phyloP scores from a whole-genome alignment of 805 yeast genomes.

The Metschnikowia corniflorae region DNA sequence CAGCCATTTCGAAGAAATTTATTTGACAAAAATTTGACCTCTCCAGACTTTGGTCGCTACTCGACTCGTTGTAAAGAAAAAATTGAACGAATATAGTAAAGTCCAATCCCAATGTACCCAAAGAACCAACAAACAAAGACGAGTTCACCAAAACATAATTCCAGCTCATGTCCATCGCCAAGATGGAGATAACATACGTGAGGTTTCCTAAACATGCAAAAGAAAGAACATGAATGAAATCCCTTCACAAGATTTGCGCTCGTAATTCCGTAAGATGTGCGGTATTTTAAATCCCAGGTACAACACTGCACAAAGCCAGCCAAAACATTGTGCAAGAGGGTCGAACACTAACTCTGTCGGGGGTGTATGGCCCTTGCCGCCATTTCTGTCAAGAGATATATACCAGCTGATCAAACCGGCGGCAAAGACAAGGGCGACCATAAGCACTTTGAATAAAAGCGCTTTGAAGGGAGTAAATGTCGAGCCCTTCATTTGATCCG shows the following conservation, averaged over 20 bases:
- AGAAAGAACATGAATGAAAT: slow-evolving; percentile 89
- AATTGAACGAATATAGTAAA: slow-evolving; percentile 82
- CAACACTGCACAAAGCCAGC: slow-evolving; percentile 71
- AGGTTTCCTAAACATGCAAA: slow-evolving; percentile 91
- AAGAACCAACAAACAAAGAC: slow-evolving; percentile 89
- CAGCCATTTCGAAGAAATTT: too few species aligned
- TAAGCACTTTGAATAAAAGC: slow-evolving; percentile 35
- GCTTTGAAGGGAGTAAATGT: slow-evolving; percentile 23
- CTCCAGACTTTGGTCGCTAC: too few species aligned
- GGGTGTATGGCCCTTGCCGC: slow-evolving; percentile 27
- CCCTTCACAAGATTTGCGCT: slow-evolving; percentile 92
- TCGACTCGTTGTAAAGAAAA: slow-evolving; percentile 60
- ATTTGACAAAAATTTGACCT: too few species aligned
- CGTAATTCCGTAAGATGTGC: slow-evolving; percentile 79
- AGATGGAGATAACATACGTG: slow-evolving; percentile 83
- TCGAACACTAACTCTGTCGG: slow-evolving; percentile 55
- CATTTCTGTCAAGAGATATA: slow-evolving; percentile 52
- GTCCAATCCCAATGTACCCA: slow-evolving; percentile 83
- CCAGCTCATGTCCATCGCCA: slow-evolving; percentile 67
- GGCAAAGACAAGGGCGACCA: slow-evolving; percentile 63
- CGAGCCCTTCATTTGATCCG: too few species aligned
- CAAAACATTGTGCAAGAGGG: slow-evolving; percentile 81
- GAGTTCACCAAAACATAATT: slow-evolving; percentile 76
- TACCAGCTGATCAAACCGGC: slow-evolving; percentile 91
- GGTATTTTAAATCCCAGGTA: slow-evolving; percentile 90